Evolutionary conservation across 495 filamentous ascomycete species (phyloP), one percentile per base, ranked within the genome.

Genomic region (Schizothecium vesticola): DNA sequence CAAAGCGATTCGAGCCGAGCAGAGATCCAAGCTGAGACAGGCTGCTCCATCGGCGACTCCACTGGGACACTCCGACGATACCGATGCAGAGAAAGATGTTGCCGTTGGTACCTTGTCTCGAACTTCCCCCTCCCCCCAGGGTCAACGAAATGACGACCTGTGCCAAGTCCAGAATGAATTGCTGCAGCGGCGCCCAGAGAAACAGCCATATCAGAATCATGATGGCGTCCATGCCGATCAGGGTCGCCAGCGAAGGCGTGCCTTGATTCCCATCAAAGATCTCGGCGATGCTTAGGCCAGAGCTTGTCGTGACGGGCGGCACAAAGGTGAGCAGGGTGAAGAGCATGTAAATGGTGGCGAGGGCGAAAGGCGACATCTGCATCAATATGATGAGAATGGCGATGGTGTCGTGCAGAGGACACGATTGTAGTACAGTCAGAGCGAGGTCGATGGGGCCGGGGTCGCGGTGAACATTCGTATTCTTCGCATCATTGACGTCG

Each of bases 351-450:
- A 97, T 91, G 75, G 92, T 82, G 64, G 93, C 93, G 68, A 98
- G 85, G 65, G 96, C 87, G 72, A 93, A 92, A 25, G 94, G 92
- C 26, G 96, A 94, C n/a, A 97, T 87, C 77, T 97, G 95, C 74
- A 99, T 89, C 66, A 99, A 87, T 76, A 99, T 90, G 78, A 99
- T 97, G 76, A 99, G 85, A 76, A 99, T 97, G 74, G 95, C 94
- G 79, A 99, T 92, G 66, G 95, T 97, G 82, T 99, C 95, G 78
- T 91, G 89, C 70, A 97, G 88, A 25, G 95, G 95, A 74, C 93
- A 97, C 26, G 92, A 93, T 70, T 86, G 86, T 70, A 99, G 87
- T 68, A 99, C 95, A 56, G 94, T 97, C 69, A 91, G 85, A 61
- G 89, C 88, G 65, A 94, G 79, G 70, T 89, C 87, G 66, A 95